Percentiles rank a stretch among this genome's conserved stretches.
Evolutionary conservation across 2,329 filamentous ascomycete genomes (phyloP).

Genomic region (Blastomyces parvus): DNA sequence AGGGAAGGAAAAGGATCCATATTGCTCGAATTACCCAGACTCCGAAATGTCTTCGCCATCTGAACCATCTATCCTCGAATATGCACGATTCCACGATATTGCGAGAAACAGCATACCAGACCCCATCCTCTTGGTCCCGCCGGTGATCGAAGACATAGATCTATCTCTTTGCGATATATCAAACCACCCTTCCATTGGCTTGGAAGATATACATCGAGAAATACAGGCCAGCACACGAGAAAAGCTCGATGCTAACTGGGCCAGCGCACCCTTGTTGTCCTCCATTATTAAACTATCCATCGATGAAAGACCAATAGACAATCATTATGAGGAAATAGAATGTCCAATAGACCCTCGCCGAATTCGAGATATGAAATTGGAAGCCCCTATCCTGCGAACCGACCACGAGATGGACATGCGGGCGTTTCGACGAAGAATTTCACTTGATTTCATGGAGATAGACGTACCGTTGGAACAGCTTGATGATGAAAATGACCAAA

Average conservation of each 20-base stretch:
- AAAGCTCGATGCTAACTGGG: slow-evolving; percentile 28
- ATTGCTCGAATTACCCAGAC: not conserved
- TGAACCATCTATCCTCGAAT: slow-evolving; percentile 37
- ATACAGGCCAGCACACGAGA: slow-evolving; percentile 18
- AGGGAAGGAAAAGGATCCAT: not conserved
- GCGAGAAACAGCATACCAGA: slow-evolving; percentile 29
- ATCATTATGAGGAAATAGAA: slow-evolving; percentile 15
- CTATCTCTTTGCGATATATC: slow-evolving; percentile 13
- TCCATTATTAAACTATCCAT: slow-evolving; percentile 19
- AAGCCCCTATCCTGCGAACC: slow-evolving; percentile 38
- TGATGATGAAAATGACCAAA: slow-evolving; percentile 35
- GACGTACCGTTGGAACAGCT: slow-evolving; percentile 28
- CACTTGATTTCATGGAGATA: slow-evolving; percentile 23
- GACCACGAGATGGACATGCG: slow-evolving; percentile 40
- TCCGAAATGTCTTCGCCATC: slow-evolving; percentile 15
- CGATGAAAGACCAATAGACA: not conserved
- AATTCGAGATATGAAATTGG: slow-evolving; percentile 29
- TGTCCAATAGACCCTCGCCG: slow-evolving; percentile 18
- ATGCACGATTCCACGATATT: slow-evolving; percentile 40
- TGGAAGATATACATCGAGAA: slow-evolving; percentile 4
- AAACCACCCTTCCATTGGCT: not conserved
- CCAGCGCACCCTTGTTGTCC: slow-evolving; percentile 24
- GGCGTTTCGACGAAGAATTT: slow-evolving; percentile 26
- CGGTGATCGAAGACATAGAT: slow-evolving; percentile 8
- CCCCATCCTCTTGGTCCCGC: slow-evolving; percentile 17